These are phyloP conservation scores for Apiotrichum sp. DNA, from an alignment of 1,284 basidiomycete genomes.

Conservation along the genomic window DNA sequence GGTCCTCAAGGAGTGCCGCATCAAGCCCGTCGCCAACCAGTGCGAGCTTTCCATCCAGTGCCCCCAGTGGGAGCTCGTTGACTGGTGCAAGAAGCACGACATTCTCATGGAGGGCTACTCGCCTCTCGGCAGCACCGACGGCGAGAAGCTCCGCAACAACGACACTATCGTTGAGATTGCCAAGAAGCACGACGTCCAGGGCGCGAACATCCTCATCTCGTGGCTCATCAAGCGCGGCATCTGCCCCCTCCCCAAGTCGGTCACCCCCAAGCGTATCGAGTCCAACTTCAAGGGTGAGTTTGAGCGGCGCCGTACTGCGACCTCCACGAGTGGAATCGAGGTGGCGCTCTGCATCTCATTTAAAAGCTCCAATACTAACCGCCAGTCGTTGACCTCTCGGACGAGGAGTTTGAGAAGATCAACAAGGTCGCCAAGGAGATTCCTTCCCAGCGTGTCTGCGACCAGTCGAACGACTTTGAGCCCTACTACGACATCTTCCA, in stretches of 20 bases:
- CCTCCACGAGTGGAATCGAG: no score
- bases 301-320: no score
- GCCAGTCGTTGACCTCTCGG: conserved; percentile 31
- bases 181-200: conserved; percentile 60
- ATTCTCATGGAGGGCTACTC: conserved; percentile 72
- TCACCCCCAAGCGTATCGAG: conserved; percentile 46
- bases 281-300: conserved; percentile 42
- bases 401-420: conserved; percentile 38
- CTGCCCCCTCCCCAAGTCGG: conserved; percentile 48
- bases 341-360: no score
- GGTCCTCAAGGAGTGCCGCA: conserved; percentile 54
- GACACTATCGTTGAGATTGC: conserved; percentile 58
- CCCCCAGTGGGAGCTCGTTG: conserved; percentile 72
- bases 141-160: conserved; percentile 63
- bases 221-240: conserved; percentile 76
- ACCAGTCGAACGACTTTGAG: conserved; percentile 33
- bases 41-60: conserved; percentile 77
- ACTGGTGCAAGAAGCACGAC: conserved; percentile 55
- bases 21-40: conserved; percentile 60
- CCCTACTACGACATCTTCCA: conserved; percentile 46
- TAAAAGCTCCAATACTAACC: no score
- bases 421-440: conserved; percentile 31
- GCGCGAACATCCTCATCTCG: conserved; percentile 69
- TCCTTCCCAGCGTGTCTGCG: conserved; percentile 42
- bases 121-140: conserved; percentile 62